phyloP scores from a whole-genome alignment of 495 filamentous ascomycete genomes.

The Neurospora africana region DNA sequence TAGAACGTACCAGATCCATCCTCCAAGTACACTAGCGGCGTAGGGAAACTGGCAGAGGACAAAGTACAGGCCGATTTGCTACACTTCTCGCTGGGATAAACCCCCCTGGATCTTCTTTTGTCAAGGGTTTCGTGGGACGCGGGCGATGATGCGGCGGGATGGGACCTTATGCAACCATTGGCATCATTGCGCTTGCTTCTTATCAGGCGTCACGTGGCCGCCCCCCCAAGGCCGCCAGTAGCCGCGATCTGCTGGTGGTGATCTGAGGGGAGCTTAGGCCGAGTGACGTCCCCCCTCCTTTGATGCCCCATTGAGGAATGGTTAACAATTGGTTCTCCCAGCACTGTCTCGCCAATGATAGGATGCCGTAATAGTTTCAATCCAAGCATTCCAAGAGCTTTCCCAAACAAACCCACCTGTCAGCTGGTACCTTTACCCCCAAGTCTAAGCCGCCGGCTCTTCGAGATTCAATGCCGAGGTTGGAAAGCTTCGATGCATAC shows the following conservation, averaged over 20 bases:
- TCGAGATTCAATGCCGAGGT: neutral
- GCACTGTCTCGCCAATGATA: neutral
- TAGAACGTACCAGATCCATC: conserved; percentile 8
- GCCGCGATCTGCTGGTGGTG: conserved; percentile 13
- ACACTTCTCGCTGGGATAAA: neutral
- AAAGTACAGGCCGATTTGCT: conserved; percentile 7
- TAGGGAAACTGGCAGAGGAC: neutral
- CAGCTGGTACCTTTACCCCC: neutral
- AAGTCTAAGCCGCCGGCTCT: neutral
- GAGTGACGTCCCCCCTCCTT: neutral
- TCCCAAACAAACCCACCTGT: neutral
- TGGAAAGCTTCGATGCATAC: neutral
- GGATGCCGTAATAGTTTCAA: neutral
- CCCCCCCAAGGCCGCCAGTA: conserved; percentile 19
- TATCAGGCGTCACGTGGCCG: conserved; percentile 21
- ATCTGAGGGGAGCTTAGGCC: neutral
- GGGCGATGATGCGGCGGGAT: conserved; percentile 22
- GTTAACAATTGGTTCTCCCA: conserved; percentile 3
- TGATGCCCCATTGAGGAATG: conserved; percentile 5
- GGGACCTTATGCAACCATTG: neutral
- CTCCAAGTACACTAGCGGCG: neutral
- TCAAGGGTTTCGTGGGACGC: conserved; percentile 16
- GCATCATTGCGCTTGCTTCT: conserved; percentile 6
- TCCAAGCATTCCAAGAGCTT: neutral
- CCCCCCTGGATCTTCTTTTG: conserved; percentile 11